Evolutionary conservation across 352 stramenopile species (phyloP), one percentile per base, ranked within the genome.

Genomic region (Globisporangium okanoganense): DNA sequence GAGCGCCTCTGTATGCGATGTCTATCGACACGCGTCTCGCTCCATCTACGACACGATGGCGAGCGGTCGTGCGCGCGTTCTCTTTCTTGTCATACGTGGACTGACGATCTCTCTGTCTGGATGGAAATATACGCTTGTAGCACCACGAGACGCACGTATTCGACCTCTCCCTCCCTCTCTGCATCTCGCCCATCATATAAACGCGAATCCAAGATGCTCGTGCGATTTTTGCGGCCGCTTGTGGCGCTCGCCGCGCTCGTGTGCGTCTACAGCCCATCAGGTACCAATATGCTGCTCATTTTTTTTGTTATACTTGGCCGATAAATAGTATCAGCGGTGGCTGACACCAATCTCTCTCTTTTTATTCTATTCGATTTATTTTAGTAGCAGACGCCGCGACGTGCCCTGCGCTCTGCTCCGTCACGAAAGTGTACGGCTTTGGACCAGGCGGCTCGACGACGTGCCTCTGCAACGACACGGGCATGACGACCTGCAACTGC

Each of bases 391-490:
- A 71, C 2, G 67, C 67, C 0, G 67, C 58, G 25, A 58, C 58
- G 4, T 85, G 76, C 51, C 49, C 59, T 0, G 5, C 56, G 3
- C 72, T 86, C 44, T 86, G 76, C 61, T 73, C 70, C 29, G 73
- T 65, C 29, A 75, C 64, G 2, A 58, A 64, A 12, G n/a, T 80
- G 18, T 73, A 66, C 31, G 76, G 76, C 22, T 86, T 86, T 43
- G 56, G 53, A 6, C 51, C 72, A 0, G 67, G 65, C 62, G 76
- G 74, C 5, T 20, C 9, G 10, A 27, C 58, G 14, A 64, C 55
- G 33, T 82, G 74, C 41, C 64, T 52, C 22, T 85, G 76, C 33
- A 24, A 5, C 4, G 40, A 63, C 54, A 41, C 36, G 36, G 36
- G 36, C 36, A n/a, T 14, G 36, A 43, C 36, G 18, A 69, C 47